Percentiles rank a stretch among this genome's conserved stretches.
Evolutionary conservation across 805 yeast species (phyloP).

Genomic region (Candida pseudoglaebosa): DNA sequence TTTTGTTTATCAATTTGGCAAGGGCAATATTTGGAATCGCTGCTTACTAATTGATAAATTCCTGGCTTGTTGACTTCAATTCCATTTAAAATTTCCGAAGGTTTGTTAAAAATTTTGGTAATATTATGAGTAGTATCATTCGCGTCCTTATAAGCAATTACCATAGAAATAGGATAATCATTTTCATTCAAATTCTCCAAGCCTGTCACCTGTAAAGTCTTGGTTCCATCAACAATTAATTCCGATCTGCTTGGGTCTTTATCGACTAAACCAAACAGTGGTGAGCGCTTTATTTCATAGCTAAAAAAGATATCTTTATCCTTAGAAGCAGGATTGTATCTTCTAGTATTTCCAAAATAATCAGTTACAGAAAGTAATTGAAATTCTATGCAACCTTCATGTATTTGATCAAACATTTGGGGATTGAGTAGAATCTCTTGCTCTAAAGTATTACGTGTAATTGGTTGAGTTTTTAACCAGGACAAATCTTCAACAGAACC

Average conservation of each 20-base stretch:
- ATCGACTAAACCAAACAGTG: constrained; percentile 20
- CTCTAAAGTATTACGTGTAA: constrained; percentile 32
- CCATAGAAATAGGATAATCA: constrained; percentile 48
- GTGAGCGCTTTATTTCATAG: constrained; percentile 24
- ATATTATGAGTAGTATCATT: constrained; percentile 19
- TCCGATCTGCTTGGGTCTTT: constrained; percentile 7
- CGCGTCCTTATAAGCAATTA: constrained; percentile 24
- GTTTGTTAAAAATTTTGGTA: constrained; percentile 21
- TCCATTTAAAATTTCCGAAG: constrained; percentile 26
- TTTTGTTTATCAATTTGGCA: constrained; percentile 45
- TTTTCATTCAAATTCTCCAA: constrained; percentile 16
- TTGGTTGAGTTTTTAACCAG: constrained; percentile 17
- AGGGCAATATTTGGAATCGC: constrained; percentile 59
- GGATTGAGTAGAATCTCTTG: constrained; percentile 31
- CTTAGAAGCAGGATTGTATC: constrained; percentile 34
- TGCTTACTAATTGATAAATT: constrained; percentile 50
- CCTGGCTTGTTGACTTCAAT: constrained; percentile 58
- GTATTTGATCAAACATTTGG: constrained; percentile 13
- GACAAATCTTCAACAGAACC: constrained; percentile 29
- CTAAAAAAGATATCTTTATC: constrained; percentile 32
- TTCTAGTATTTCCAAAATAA: constrained; percentile 26
- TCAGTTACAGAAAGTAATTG: constrained; percentile 32
- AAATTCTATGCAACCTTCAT: constrained; percentile 23
- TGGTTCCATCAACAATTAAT: constrained; percentile 8
- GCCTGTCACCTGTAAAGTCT: constrained; percentile 8